These are phyloP conservation scores for Thraustochytrium sp. DNA, from an alignment of 352 stramenopile species.

Conservation along the genomic window DNA sequence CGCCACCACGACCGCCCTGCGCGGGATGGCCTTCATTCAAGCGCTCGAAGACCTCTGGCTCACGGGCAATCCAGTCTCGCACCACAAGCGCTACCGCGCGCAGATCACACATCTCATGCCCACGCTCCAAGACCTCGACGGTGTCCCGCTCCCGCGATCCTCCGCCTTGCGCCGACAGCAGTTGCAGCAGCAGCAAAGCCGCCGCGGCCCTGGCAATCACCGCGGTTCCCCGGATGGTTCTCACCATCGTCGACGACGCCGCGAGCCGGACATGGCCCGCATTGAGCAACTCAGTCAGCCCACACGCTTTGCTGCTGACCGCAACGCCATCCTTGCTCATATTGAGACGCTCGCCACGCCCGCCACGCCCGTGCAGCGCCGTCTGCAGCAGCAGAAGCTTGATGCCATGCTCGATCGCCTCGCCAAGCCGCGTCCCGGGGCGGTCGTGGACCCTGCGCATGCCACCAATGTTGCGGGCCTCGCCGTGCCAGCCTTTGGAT, in stretches of 20 bases:
- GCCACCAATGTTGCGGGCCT: no score
- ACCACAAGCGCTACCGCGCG: not conserved
- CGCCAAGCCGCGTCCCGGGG: not conserved
- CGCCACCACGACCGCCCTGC: not conserved
- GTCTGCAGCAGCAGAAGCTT: not conserved
- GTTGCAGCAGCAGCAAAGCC: not conserved
- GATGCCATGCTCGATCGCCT: slow-evolving; percentile 21
- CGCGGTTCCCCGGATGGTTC: no score
- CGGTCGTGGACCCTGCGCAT: no score
- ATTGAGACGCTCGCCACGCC: not conserved
- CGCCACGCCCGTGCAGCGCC: not conserved
- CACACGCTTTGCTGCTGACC: not conserved
- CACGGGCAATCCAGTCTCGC: not conserved
- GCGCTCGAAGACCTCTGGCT: slow-evolving; percentile 26
- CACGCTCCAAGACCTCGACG: not conserved
- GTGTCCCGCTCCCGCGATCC: not conserved
- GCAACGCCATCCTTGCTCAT: not conserved
- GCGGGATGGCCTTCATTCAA: not conserved
- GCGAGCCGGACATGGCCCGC: not conserved
- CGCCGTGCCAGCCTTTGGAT: not conserved
- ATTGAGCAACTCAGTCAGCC: not conserved
- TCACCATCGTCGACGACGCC: not conserved
- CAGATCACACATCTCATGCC: slow-evolving; percentile 17
- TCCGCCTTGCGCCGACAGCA: not conserved
- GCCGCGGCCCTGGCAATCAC: no score